Percentiles rank a stretch among this genome's conserved stretches.
phyloP scores from a whole-genome alignment of 23 red algal species.

The Porphyridium purpureum region DNA sequence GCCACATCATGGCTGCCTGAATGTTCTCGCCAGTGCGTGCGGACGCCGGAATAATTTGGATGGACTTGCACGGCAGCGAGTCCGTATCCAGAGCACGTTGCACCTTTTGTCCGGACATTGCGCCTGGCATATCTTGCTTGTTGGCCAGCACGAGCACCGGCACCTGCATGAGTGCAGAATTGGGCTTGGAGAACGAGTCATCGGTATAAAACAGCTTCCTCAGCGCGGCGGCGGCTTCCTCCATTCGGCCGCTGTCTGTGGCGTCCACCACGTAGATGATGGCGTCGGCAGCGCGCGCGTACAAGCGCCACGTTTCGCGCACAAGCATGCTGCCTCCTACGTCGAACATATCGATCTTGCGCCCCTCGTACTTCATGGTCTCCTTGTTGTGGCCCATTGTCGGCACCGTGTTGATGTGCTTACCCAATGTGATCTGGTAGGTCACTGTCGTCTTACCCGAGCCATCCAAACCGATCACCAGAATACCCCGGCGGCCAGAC shows the following conservation, averaged over 20 bases:
- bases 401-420: slow-evolving; percentile 65
- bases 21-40: no score
- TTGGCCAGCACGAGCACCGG: slow-evolving; percentile 68
- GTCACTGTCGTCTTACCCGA: slow-evolving; percentile 68
- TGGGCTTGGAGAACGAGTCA: no score
- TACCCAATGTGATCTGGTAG: slow-evolving; percentile 56
- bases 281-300: not conserved
- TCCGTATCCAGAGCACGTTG: no score
- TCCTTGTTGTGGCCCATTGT: slow-evolving; percentile 63
- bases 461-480: slow-evolving; percentile 74
- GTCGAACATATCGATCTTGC: not conserved
- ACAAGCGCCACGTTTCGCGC: slow-evolving; percentile 1
- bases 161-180: slow-evolving; percentile 1
- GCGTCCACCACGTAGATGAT: slow-evolving; percentile 24
- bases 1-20: no score
- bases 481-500: slow-evolving; percentile 25
- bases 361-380: not conserved
- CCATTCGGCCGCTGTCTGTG: slow-evolving; percentile 21
- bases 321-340: not conserved
- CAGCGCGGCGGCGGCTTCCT: slow-evolving; percentile 28
- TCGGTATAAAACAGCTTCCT: slow-evolving; percentile 20
- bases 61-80: no score
- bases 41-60: no score
- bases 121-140: slow-evolving; percentile 73
- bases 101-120: no score